Percentiles rank a stretch among this genome's conserved stretches.
Conservation (phyloP, 129 eudicot species). For the Smallanthus sonchifolius region DNA sequence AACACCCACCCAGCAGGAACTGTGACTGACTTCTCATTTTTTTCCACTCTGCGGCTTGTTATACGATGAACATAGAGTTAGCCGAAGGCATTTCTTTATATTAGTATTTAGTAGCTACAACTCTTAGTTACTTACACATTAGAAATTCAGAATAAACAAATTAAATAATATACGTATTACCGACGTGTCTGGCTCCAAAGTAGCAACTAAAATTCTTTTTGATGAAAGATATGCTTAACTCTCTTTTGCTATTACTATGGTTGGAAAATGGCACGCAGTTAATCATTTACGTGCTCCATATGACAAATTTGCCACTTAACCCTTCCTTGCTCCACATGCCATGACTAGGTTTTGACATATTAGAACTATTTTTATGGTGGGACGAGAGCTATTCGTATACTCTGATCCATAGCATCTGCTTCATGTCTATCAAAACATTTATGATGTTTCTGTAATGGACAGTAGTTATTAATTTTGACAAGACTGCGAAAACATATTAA, state of each 20-base stretch:
- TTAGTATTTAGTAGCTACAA: neutral
- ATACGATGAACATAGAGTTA: neutral
- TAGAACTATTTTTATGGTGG: neutral
- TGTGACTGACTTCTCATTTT: neutral
- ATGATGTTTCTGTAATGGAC: neutral
- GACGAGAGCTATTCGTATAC: neutral
- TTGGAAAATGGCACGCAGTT: neutral
- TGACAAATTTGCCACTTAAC: neutral
- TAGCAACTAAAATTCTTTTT: neutral
- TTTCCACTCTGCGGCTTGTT: neutral
- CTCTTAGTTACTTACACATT: neutral
- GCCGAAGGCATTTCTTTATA: neutral
- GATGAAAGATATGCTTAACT: neutral
- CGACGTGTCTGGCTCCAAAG: neutral
- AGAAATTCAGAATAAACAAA: neutral
- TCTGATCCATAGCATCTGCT: neutral
- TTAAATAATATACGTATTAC: neutral
- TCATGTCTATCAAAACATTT: neutral
- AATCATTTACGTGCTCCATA: neutral
- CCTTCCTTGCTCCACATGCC: neutral
- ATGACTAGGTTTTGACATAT: neutral
- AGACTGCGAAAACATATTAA: neutral
- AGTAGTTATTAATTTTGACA: neutral
- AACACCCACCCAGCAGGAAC: neutral
- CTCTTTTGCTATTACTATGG: neutral